phyloP scores from a whole-genome alignment of 2,329 filamentous ascomycete genomes.

The Myriosclerotinia scirpicola region DNA sequence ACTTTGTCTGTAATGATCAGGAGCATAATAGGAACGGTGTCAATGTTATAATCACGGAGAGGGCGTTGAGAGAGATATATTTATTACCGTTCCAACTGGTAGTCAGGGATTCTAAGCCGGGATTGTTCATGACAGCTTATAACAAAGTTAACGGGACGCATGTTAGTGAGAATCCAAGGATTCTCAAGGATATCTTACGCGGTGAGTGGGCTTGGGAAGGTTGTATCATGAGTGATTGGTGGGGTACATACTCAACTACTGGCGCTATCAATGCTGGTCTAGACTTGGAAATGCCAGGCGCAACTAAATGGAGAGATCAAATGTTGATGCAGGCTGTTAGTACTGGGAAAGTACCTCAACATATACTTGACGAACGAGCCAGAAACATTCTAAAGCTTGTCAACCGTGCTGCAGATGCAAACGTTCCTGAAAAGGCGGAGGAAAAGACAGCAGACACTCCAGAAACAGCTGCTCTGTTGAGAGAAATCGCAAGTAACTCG shows the following conservation, averaged over 20 bases:
- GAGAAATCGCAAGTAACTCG: conserved; percentile 58
- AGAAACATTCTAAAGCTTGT: conserved; percentile 32
- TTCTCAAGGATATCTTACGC: conserved; percentile 53
- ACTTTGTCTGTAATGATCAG: conserved; percentile 63
- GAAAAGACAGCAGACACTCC: conserved; percentile 37
- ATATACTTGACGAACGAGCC: conserved; percentile 31
- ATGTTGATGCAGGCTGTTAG: conserved; percentile 31
- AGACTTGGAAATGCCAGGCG: conserved; percentile 46
- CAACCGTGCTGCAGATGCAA: conserved; percentile 42
- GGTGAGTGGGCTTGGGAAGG: conserved; percentile 59
- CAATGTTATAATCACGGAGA: conserved; percentile 54
- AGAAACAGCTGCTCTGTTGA: conserved; percentile 48
- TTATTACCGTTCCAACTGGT: conserved; percentile 58
- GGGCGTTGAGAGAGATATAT: conserved; percentile 60
- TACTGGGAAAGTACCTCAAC: conserved; percentile 30
- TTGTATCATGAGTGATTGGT: conserved; percentile 61
- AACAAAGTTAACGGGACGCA: conserved; percentile 59
- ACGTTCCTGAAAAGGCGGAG: conserved; percentile 34
- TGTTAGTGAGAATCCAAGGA: conserved; percentile 54
- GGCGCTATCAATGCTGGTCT: conserved; percentile 39
- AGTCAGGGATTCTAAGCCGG: conserved; percentile 52
- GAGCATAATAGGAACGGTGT: conserved; percentile 58
- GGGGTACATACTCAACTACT: conserved; percentile 37
- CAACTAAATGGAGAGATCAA: conserved; percentile 31
- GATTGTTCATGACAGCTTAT: conserved; percentile 59